These are phyloP conservation scores for Chamaecyparis obtusa DNA, from an alignment of 75 land plant species.

Conservation along the genomic window DNA sequence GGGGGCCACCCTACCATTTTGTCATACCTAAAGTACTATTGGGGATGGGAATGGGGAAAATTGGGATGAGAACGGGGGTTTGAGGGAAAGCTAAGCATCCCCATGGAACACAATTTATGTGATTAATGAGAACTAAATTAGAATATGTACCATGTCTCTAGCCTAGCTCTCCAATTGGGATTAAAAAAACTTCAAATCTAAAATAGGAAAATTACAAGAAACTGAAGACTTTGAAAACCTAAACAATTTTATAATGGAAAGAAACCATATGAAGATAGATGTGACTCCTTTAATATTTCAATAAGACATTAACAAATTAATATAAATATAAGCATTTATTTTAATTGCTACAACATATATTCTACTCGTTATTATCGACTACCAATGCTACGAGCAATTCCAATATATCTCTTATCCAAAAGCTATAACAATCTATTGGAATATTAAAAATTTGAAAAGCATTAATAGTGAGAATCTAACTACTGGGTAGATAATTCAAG, in stretches of 20 bases:
- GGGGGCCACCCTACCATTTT: too few relatives aligned
- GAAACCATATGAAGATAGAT: neutral
- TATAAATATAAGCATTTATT: slow-evolving; percentile 28
- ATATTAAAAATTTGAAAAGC: neutral
- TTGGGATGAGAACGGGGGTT: too few relatives aligned
- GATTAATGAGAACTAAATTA: neutral
- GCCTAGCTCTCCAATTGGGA: neutral
- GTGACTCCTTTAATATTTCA: neutral
- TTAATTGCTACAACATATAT: slow-evolving; percentile 97
- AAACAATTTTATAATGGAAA: neutral
- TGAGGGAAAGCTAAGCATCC: too few relatives aligned
- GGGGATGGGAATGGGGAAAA: too few relatives aligned
- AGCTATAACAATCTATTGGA: slow-evolving; percentile 72
- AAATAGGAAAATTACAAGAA: neutral
- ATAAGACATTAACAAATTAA: neutral
- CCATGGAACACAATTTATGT: neutral
- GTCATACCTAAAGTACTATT: too few relatives aligned
- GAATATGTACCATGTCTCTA: neutral
- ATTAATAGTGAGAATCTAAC: neutral
- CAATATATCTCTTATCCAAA: slow-evolving; percentile 79
- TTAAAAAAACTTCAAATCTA: neutral
- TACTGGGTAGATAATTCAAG: neutral
- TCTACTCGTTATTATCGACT: slow-evolving; percentile 85
- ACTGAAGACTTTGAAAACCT: neutral
- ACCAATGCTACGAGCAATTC: slow-evolving; percentile 91